Base-by-base conservation (phyloP, 2,329 filamentous ascomycete genomes). In the Triangularia setosa region DNA sequence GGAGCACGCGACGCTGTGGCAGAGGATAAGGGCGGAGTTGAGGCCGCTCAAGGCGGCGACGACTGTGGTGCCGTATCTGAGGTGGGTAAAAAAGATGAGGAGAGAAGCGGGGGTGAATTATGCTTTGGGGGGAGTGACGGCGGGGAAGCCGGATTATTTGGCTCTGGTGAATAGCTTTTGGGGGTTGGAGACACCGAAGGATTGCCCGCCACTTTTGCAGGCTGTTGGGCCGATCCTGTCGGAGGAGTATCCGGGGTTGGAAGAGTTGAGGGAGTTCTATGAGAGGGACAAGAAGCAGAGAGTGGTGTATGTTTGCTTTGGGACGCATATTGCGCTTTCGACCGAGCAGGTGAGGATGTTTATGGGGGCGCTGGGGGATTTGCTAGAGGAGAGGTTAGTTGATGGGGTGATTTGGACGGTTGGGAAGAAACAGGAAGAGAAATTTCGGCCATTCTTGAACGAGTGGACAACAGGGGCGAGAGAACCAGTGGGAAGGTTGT, bases 111-210 rank as follows among this genome's bases (percentile, higher is more conserved):
- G 75, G 2, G 75, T 80, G 5, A 61, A 68, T 6, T 73, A 76
- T 21, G 61, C 68, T 2, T 69, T 75, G 4, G 73, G 73, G 0
- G 62, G 68, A 0, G 62, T 69, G 0, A 63, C 70, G 2, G 40
- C n/a, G 7, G 40, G 40, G 1, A 80, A 80, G 57, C 79, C 79
- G 0, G 72, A 79, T 62, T 75, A 80, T 55, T 74, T 81, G 3
- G 67, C 78, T 1, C 70, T 81, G 4, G 75, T 81, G 24, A 81
- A 81, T 60, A 79, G 78, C 0, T 81, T 81, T 65, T 79, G 75
- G 63, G 79, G 79, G 0, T 70, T 81, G 7, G 79, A 82, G 59
- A 71, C 74, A 1, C 75, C 79, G 0, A 76, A 75, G 23, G 78
- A 81, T 62, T 63, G 81, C 2, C 79, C 79, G 1, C 79, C 79